Percentiles rank a stretch among this genome's conserved stretches.
Evolutionary conservation across 1,139 yeast genomes (phyloP).

Genomic region (Hanseniaspora uvarum): DNA sequence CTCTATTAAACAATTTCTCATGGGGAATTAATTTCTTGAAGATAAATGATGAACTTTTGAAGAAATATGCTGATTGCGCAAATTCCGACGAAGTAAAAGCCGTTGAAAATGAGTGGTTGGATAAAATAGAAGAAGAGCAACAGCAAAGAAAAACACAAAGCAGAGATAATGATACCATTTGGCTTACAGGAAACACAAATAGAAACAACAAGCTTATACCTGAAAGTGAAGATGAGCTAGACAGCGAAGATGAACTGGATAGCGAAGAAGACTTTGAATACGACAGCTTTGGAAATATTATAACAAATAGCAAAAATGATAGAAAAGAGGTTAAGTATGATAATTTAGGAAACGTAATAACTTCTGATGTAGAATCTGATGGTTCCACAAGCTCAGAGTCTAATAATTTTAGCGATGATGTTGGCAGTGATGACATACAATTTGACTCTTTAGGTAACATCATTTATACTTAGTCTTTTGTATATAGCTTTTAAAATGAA

Average conservation of each 20-base stretch:
- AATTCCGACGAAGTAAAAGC: conserved; percentile 62
- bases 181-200: conserved; percentile 73
- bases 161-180: conserved; percentile 45
- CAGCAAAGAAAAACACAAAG: conserved; percentile 49
- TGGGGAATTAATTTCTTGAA: conserved; percentile 88
- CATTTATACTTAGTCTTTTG: background rate
- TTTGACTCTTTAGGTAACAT: conserved; percentile 7
- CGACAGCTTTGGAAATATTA: conserved; percentile 24
- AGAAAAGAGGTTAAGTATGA: background rate
- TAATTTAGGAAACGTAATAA: conserved; percentile 5
- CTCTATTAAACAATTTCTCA: conserved; percentile 64
- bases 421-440: background rate
- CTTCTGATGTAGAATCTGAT: conserved; percentile 29
- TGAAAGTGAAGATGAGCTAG: conserved; percentile 22
- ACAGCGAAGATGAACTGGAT: conserved; percentile 24
- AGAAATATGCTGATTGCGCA: conserved; percentile 65
- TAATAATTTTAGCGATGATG: background rate
- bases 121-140: conserved; percentile 55
- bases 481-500: too few relatives aligned
- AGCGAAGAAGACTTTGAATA: conserved; percentile 27
- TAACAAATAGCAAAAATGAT: conserved; percentile 24
- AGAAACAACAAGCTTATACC: conserved; percentile 27
- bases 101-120: conserved; percentile 73
- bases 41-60: conserved; percentile 68
- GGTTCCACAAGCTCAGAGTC: background rate